These are phyloP conservation scores for Penicillium brasilianum DNA, from an alignment of 2,329 filamentous ascomycete genomes.

Conservation along the genomic window DNA sequence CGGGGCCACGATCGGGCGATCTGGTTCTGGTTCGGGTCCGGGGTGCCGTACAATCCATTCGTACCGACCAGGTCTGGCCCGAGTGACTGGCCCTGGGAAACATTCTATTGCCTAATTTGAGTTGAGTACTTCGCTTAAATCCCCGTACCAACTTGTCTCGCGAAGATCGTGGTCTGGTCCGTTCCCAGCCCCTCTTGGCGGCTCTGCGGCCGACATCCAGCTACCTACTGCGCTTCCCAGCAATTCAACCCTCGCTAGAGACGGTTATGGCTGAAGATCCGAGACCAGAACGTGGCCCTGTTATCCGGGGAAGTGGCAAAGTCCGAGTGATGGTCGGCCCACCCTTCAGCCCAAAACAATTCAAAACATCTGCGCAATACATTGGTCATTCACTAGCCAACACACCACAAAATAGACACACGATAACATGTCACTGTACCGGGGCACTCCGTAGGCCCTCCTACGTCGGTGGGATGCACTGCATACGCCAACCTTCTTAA, in stretches of 20 bases:
- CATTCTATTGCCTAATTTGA: too few relatives aligned
- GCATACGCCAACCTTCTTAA: slow-evolving; percentile 12
- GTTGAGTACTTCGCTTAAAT: slow-evolving; percentile 2
- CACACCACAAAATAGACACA: too few relatives aligned
- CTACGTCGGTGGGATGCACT: slow-evolving; percentile 6
- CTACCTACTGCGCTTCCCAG: too few relatives aligned
- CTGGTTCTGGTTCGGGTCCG: neutral
- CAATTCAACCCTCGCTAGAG: neutral
- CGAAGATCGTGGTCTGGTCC: slow-evolving; percentile 4
- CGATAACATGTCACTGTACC: neutral
- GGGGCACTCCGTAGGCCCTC: neutral
- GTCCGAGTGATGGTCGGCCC: slow-evolving; percentile 4
- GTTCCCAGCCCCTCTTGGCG: neutral
- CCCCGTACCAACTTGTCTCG: neutral
- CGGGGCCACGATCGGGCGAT: neutral
- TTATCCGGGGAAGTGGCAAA: slow-evolving; percentile 31
- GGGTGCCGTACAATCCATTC: neutral
- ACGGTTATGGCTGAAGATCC: neutral
- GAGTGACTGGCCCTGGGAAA: too few relatives aligned
- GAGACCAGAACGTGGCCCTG: slow-evolving; percentile 14
- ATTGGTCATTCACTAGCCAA: slow-evolving; percentile 1
- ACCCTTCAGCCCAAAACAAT: neutral
- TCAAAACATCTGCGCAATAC: slow-evolving; percentile 4
- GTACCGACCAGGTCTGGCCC: slow-evolving; percentile 3
- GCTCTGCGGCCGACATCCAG: neutral